Percentiles rank a stretch among this genome's conserved stretches.
These are phyloP conservation scores for Escallonia rubra DNA, from an alignment of 129 eudicot species.

Conservation along the genomic window DNA sequence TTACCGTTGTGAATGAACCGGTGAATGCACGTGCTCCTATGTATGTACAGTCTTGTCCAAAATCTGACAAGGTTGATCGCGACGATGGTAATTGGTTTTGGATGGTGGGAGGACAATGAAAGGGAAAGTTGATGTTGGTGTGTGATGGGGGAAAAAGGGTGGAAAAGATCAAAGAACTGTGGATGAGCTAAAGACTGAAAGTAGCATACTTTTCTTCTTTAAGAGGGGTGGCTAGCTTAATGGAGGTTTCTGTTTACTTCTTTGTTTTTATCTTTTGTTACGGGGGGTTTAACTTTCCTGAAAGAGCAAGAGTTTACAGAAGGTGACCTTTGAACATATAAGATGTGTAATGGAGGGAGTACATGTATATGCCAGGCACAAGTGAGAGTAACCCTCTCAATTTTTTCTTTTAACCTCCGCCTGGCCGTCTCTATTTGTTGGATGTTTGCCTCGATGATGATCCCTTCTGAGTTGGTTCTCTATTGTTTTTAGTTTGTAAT, in stretches of 20 bases:
- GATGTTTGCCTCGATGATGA: too few relatives aligned
- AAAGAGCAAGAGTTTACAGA: not conserved
- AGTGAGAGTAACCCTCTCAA: conserved; percentile 19
- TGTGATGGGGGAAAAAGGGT: too few relatives aligned
- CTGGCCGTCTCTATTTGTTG: not conserved
- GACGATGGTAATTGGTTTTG: too few relatives aligned
- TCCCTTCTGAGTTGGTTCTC: too few relatives aligned
- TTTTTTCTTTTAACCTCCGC: conserved; percentile 36
- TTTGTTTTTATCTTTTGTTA: not conserved
- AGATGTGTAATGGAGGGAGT: conserved; percentile 14
- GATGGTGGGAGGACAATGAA: too few relatives aligned
- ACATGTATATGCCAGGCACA: conserved; percentile 22
- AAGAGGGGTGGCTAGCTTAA: conserved; percentile 7
- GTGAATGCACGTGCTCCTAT: not conserved
- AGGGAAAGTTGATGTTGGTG: too few relatives aligned
- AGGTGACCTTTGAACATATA: conserved; percentile 19
- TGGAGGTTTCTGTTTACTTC: conserved; percentile 24
- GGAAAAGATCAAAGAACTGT: too few relatives aligned
- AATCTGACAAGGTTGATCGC: too few relatives aligned
- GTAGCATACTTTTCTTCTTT: conserved; percentile 14
- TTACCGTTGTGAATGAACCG: not conserved
- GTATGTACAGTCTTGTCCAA: too few relatives aligned
- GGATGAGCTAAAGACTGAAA: too few relatives aligned
- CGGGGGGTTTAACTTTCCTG: conserved; percentile 5
- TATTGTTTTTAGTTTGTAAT: too few relatives aligned